A percentile compares a stretch with the other conserved stretches of the same genome.
Evolutionary conservation across 306 rosid species (phyloP).

Genomic region (Carpinus viminea): DNA sequence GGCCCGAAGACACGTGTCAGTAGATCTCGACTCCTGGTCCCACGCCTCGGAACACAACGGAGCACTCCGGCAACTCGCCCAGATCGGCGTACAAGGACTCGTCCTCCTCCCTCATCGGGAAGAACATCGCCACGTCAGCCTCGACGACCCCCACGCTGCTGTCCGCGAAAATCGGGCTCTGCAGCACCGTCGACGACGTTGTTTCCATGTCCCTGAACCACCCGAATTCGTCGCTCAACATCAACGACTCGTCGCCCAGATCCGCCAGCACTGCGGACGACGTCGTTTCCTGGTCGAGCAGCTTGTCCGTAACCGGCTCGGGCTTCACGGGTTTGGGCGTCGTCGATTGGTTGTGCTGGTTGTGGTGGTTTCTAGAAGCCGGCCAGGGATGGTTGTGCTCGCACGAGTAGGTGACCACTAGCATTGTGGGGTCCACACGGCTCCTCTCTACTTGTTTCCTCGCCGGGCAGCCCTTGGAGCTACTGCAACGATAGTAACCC

Average conservation of each 20-base stretch:
- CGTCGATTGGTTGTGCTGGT: slow-evolving; percentile 3
- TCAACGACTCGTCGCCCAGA: slow-evolving; percentile 33
- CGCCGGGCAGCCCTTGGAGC: slow-evolving; percentile 95
- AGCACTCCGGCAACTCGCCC: slow-evolving; percentile 90
- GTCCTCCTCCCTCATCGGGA: slow-evolving; percentile 90
- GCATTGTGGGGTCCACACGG: slow-evolving; percentile 81
- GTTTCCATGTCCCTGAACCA: slow-evolving; percentile 79
- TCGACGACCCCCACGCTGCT: slow-evolving; percentile 18
- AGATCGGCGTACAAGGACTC: slow-evolving; percentile 85
- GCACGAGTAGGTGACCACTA: slow-evolving; percentile 74
- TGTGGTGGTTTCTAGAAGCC: slow-evolving; percentile 50
- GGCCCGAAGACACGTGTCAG: slow-evolving; percentile 36
- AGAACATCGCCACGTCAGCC: slow-evolving; percentile 42
- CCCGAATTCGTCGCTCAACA: slow-evolving; percentile 45
- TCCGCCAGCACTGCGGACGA: slow-evolving; percentile 41
- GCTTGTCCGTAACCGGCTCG: background rate
- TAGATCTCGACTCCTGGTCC: slow-evolving; percentile 53
- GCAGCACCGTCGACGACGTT: slow-evolving; percentile 53
- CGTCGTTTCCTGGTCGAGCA: slow-evolving; percentile 27
- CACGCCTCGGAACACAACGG: slow-evolving; percentile 60
- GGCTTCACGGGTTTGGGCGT: slow-evolving; percentile 28
- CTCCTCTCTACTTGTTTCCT: slow-evolving; percentile 95
- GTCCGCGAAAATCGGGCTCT: slow-evolving; percentile 56
- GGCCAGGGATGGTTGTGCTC: slow-evolving; percentile 96
- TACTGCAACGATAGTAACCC: slow-evolving; percentile 89